These are phyloP conservation scores for Stachybotrys elegans DNA, from an alignment of 2,329 filamentous ascomycete genomes.

Conservation along the genomic window DNA sequence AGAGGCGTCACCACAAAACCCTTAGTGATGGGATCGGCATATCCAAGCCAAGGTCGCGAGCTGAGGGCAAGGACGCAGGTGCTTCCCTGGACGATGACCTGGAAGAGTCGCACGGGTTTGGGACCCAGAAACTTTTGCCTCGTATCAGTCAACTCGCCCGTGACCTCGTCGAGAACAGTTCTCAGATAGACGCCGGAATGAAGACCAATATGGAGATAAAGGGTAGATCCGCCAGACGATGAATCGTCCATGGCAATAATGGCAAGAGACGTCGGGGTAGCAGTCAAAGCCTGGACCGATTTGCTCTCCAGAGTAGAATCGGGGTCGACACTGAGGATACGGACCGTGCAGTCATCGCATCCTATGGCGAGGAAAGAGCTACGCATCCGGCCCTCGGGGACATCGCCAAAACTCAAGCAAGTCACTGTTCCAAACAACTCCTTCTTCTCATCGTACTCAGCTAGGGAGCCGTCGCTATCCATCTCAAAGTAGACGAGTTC, in stretches of 20 bases:
- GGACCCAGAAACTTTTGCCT: slow-evolving; percentile 91
- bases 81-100: slow-evolving; percentile 81
- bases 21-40: slow-evolving; percentile 80
- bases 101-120: slow-evolving; percentile 83
- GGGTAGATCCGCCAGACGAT: slow-evolving; percentile 77
- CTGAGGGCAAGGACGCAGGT: slow-evolving; percentile 85
- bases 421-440: slow-evolving; percentile 95
- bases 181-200: slow-evolving; percentile 94
- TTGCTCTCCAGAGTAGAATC: slow-evolving; percentile 90
- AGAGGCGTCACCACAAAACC: slow-evolving; percentile 90
- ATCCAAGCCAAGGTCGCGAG: slow-evolving; percentile 93
- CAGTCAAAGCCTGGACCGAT: slow-evolving; percentile 88
- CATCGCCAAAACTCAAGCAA: slow-evolving; percentile 86
- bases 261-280: slow-evolving; percentile 78
- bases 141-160: slow-evolving; percentile 91
- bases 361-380: slow-evolving; percentile 94
- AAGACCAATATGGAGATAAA: slow-evolving; percentile 93
- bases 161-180: slow-evolving; percentile 91
- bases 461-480: slow-evolving; percentile 83
- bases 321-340: slow-evolving; percentile 83
- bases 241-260: slow-evolving; percentile 97
- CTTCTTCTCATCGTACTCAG: slow-evolving; percentile 91
- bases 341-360: slow-evolving; percentile 93
- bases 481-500: slow-evolving; percentile 99
- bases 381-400: slow-evolving; percentile 82